A percentile compares a stretch with the other conserved stretches of the same genome.
phyloP scores from a whole-genome alignment of 257 asterid species.

The Misopates orontium region DNA sequence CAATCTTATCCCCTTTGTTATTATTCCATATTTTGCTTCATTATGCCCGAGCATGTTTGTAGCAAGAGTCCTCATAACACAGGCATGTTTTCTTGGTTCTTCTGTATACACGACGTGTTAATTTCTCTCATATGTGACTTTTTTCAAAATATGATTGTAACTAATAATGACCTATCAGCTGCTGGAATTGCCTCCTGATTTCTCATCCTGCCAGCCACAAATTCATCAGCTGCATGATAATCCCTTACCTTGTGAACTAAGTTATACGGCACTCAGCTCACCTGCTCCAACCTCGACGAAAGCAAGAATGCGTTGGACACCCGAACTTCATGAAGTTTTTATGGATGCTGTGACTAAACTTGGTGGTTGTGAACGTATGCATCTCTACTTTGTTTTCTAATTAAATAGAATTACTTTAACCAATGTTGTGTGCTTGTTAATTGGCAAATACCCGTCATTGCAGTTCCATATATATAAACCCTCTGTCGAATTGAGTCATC shows the following conservation, averaged over 20 bases:
- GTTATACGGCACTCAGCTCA: constrained; percentile 41
- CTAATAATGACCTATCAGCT: constrained; percentile 38
- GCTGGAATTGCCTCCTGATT: constrained; percentile 43
- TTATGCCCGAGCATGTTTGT: no score
- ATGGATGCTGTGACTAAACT: constrained; percentile 76
- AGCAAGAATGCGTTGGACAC: constrained; percentile 96
- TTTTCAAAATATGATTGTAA: constrained; percentile 12
- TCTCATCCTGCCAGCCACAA: constrained; percentile 32
- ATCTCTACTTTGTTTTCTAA: constrained; percentile 15
- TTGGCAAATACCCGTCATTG: no score
- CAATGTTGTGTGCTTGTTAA: no score
- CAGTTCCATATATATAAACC: no score
- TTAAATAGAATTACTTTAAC: no score
- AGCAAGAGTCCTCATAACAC: no score
- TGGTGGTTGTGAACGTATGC: constrained; percentile 85
- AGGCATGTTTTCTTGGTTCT: no score
- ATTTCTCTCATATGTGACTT: no score
- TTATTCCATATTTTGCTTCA: no score
- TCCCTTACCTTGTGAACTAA: constrained; percentile 31
- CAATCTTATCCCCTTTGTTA: no score
- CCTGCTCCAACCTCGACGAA: constrained; percentile 49
- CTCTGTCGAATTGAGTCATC: no score
- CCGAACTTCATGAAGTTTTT: constrained; percentile 83
- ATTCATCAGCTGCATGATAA: constrained; percentile 33
- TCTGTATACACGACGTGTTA: no score